Base-by-base conservation (phyloP, 2,329 filamentous ascomycete genomes). In the Xylariaceae sp. region DNA sequence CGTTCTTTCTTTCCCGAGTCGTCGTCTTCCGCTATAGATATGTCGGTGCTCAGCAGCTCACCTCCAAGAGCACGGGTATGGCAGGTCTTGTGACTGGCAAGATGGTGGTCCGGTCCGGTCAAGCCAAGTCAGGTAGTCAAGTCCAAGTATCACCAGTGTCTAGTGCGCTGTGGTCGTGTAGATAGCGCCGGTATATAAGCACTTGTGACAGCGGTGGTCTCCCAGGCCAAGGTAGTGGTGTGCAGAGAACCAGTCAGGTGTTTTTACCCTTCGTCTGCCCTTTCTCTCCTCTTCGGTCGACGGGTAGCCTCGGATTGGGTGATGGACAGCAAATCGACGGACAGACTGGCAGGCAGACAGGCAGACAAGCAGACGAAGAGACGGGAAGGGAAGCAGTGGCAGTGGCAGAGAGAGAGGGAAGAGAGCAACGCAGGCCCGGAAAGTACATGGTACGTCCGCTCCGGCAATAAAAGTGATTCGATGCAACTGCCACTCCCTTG, bases 341-440 rank as follows among this genome's bases (percentile, higher is more conserved):
- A 32, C 30, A 22, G 43, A 34, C 32, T 6, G 49, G 21, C 18
- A 36, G 47, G 36, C 39, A 48, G 43, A 48, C 47, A 26, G 26
- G 8, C 26, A 26, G 26, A 26, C 26, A 53, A 53, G 53, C 41
- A 53, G 32, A 51, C 18, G 54, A 47, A 41, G 47, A 16, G 40
- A 18, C 32, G 26, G 12, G 19, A 19, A 36, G 30, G 16, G 7
- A 39, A 41, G 22, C 22, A 41, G n/a, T 34, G 21, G 21, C 32
- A 40, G 42, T 21, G 26, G n/a, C 26, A 34, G n/a, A n/a, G n/a
- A n/a, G n/a, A 26, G 26, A 26, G 26, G 26, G 26, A 26, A 26
- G 26, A 26, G 26, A 26, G 26, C 26, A 26, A 41, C 21, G 19
- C 10, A 22, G n/a, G n/a, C n/a, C n/a, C n/a, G n/a, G n/a, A n/a